Evolutionary conservation across 495 filamentous ascomycete genomes (phyloP).

Genomic region (Talaromyces proteolyticus): DNA sequence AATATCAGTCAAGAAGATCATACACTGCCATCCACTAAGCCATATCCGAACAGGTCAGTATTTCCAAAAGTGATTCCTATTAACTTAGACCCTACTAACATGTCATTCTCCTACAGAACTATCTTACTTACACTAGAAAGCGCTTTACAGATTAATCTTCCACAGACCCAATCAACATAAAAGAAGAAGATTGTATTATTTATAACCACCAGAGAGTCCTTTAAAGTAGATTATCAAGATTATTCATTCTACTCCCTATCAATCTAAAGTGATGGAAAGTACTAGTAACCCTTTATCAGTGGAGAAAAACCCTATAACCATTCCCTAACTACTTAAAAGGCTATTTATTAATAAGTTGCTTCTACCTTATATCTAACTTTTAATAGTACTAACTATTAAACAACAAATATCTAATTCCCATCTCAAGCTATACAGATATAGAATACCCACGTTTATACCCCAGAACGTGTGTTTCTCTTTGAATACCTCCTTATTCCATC

Average conservation of each 20-base stretch:
- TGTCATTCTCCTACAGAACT: too few relatives aligned
- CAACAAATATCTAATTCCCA: conserved; percentile 97
- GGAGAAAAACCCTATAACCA: conserved; percentile 71
- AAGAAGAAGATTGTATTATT: too few relatives aligned
- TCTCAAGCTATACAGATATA: conserved; percentile 90
- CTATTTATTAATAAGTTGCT: conserved; percentile 83
- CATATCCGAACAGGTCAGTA: too few relatives aligned
- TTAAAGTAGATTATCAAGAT: too few relatives aligned
- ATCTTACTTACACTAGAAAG: too few relatives aligned
- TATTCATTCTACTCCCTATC: conserved; percentile 73
- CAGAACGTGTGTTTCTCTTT: conserved; percentile 72
- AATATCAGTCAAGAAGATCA: too few relatives aligned
- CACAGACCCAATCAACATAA: too few relatives aligned
- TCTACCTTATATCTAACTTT: conserved; percentile 6
- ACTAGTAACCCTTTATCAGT: conserved; percentile 79
- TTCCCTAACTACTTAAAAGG: conserved; percentile 86
- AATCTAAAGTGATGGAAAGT: conserved; percentile 68
- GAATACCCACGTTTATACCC: conserved; percentile 68
- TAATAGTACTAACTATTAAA: conserved; percentile 27
- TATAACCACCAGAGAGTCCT: too few relatives aligned
- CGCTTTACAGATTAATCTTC: too few relatives aligned
- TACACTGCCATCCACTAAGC: too few relatives aligned
- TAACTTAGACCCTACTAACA: too few relatives aligned
- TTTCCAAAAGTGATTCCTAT: too few relatives aligned
- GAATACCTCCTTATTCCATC: conserved; percentile 85